Base-by-base conservation (phyloP, 192 early-diverging fungal genomes). In the Coemansia sp. region DNA sequence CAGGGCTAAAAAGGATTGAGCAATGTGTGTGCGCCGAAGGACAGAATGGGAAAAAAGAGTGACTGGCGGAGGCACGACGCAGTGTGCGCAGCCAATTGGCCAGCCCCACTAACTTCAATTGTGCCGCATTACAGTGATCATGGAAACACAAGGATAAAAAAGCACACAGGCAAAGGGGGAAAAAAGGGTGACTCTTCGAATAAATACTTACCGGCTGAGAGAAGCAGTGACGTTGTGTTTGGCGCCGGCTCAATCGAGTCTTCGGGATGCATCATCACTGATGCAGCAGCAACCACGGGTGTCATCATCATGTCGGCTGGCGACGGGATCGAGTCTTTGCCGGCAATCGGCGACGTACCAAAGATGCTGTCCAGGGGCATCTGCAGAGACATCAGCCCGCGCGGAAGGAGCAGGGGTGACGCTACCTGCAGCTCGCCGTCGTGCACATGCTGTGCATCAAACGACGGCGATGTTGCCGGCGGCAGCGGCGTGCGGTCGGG, bases 401-500 rank as follows among this genome's bases (percentile, higher is more conserved):
- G 63, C 18, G 69, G 69, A 8, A 72, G 55, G 30, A 72, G 39
- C 27, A 66, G 24, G 9, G 70, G 70, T 21, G 70, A 72, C 17
- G 59, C 73, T 1, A 59, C 61, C 40, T 69, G 66, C 42, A 75
- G 22, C 38, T 65, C 72, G 55, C 51, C 25, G 56, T 27, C 56
- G 45, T 15, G 27, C 15, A 41, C 4, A 7, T 24, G 5, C 27
- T 15, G 25, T 10, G 40, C 18, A 13, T 55, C 45, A 41, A 62
- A 58, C 46, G 59, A 62, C 3, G 70, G 70, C 55, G 70, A 72
- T 14, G 70, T 62, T 0, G 64, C 51, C 7, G 70, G 70, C 1
- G 70, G 70, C 30, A 54, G 55, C 12, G 70, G 70, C 55, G 64
- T 72, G 13, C 49, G 55, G 22, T 72, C 70, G 6, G 70, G 70